Evolutionary conservation across 495 filamentous ascomycete genomes (phyloP).

Genomic region (Gamarada debralockiae): DNA sequence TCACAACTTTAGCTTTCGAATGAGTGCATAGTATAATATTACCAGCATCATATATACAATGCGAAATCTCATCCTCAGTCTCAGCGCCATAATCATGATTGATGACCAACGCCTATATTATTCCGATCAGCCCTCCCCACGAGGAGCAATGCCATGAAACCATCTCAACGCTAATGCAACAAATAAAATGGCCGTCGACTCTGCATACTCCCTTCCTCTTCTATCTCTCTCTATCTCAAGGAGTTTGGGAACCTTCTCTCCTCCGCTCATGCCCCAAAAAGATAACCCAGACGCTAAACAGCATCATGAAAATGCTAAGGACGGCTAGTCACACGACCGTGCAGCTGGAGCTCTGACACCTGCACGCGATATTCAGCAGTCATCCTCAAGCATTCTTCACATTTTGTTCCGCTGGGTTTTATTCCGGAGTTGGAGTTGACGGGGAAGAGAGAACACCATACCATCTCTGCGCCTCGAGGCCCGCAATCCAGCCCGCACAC

Average conservation of each 20-base stretch:
- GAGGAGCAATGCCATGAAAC: background rate
- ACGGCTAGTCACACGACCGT: conserved; percentile 23
- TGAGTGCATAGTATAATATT: too few relatives aligned
- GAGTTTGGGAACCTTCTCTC: too few relatives aligned
- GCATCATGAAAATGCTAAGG: conserved; percentile 13
- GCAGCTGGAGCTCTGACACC: conserved; percentile 9
- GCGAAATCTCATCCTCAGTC: background rate
- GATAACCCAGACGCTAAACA: conserved; percentile 5
- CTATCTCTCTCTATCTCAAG: too few relatives aligned
- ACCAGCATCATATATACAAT: background rate
- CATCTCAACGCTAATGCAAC: background rate
- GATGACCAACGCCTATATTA: too few relatives aligned
- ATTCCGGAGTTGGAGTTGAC: too few relatives aligned
- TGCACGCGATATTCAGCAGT: background rate
- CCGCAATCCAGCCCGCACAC: conserved; percentile 67
- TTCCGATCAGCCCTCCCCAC: too few relatives aligned
- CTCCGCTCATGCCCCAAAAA: background rate
- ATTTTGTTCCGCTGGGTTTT: too few relatives aligned
- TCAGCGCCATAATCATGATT: background rate
- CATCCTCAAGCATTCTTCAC: too few relatives aligned
- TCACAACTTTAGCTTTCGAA: too few relatives aligned
- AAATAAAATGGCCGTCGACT: background rate
- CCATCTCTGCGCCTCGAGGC: conserved; percentile 68
- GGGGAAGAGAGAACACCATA: conserved; percentile 41
- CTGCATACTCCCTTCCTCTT: too few relatives aligned